Base-by-base conservation (phyloP, 2,329 filamentous ascomycete genomes). In the Cryphonectria nitschkei region DNA sequence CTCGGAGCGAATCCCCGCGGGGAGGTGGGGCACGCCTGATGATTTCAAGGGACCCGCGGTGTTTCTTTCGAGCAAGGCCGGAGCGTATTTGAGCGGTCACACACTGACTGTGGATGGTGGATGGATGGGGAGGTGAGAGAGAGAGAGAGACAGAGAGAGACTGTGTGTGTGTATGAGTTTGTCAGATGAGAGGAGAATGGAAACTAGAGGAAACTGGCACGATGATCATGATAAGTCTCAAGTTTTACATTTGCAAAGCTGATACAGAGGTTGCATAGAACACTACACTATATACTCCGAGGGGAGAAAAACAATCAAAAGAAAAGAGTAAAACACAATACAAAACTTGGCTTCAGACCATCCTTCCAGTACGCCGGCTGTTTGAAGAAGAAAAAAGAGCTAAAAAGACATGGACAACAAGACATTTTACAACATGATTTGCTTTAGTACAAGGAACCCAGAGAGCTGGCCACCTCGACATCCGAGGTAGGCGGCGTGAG, bases 11-110 rank as follows among this genome's bases (percentile, higher is more conserved):
- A 97, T 97, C 76, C 94, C 94, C 0, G 93, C 93, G 0, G 94
- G 92, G 0, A 84, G 93, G 75, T 97, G 94, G 94, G 94, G 93
- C 0, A 85, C 80, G 14, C 92, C 94, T 0, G 93, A 97, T 37
- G 95, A 98, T 76, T 97, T 97, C 80, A 95, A 95, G 84, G 94
- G 94, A 0, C 90, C 89, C 0, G 87, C 91, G 0, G 91, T 97
- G 39, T 97, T 89, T 77, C 82, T 97, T 73, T 93, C 93, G 0
- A 92, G 92, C 76, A 86, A 83, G 78, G 92, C 91, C n/a, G 93
- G 92, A 78, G 88, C 84, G 13, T 97, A 97, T 82, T 91, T 97
- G 52, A 93, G 88, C 75, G 94, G 94, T 0, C 93, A 97, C 81
- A 84, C 94, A 6, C 78, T 97, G 75, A 91, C 92, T 37, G 93